Percentiles rank a stretch among this genome's conserved stretches.
phyloP scores from a whole-genome alignment of 129 eudicot species.

The Scalesia atractyloides region DNA sequence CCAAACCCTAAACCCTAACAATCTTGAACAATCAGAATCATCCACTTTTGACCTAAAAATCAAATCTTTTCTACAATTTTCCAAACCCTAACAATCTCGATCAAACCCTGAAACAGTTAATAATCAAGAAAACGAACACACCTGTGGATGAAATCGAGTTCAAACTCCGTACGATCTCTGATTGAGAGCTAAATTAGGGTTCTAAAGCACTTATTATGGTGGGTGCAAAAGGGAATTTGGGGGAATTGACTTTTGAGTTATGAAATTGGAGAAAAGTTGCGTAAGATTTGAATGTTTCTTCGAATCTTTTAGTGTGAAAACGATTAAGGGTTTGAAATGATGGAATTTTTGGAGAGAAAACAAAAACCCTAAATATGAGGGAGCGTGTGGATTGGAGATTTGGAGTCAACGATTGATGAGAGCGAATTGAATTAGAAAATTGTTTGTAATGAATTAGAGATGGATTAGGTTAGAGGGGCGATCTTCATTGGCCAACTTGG shows the following conservation, averaged over 20 bases:
- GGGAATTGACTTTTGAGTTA: slow-evolving; percentile 25
- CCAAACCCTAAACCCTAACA: slow-evolving; percentile 13
- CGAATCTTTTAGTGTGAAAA: slow-evolving; percentile 3
- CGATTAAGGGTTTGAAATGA: slow-evolving; percentile 22
- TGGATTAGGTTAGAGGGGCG: slow-evolving; percentile 17
- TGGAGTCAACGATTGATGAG: slow-evolving; percentile 24
- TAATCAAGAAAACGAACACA: slow-evolving; percentile 16
- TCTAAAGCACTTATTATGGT: neutral
- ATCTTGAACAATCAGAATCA: neutral
- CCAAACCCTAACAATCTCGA: neutral
- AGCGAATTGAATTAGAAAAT: neutral
- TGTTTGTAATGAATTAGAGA: neutral
- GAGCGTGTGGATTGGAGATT: neutral
- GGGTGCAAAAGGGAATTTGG: slow-evolving; percentile 7
- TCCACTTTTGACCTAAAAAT: slow-evolving; percentile 10
- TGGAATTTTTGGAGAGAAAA: slow-evolving; percentile 5
- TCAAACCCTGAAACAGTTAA: slow-evolving; percentile 24
- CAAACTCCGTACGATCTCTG: neutral
- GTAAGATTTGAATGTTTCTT: slow-evolving; percentile 34
- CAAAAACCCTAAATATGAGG: slow-evolving; percentile 14
- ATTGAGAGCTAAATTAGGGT: neutral
- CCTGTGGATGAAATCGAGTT: slow-evolving; percentile 21
- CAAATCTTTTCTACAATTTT: neutral
- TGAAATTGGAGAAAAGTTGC: neutral
- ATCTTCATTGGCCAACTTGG: slow-evolving; percentile 20